Evolutionary conservation across 202 grass and related monocot genomes (phyloP).

Genomic region (Digitaria exilis): DNA sequence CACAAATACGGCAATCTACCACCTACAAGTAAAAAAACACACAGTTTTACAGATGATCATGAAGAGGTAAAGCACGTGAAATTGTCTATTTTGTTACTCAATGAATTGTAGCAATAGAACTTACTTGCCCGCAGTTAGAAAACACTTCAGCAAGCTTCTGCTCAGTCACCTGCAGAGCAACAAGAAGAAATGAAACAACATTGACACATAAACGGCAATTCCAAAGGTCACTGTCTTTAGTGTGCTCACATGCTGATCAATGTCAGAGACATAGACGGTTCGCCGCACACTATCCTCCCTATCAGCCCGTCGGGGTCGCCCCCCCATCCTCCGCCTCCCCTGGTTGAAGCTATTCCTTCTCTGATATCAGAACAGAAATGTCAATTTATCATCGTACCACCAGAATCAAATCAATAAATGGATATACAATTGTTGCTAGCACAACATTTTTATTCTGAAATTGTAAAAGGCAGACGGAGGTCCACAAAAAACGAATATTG

Average conservation of each 20-base stretch:
- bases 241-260: slow-evolving; percentile 82
- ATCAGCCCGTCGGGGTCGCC: slow-evolving; percentile 55
- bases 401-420: slow-evolving; percentile 26
- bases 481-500: slow-evolving; percentile 24
- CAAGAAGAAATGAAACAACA: slow-evolving; percentile 34
- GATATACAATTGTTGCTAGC: background rate
- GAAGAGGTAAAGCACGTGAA: slow-evolving; percentile 1
- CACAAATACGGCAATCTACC: slow-evolving; percentile 93
- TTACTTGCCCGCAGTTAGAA: slow-evolving; percentile 81
- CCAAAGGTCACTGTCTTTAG: background rate
- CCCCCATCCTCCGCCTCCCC: slow-evolving; percentile 53
- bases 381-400: slow-evolving; percentile 9
- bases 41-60: slow-evolving; percentile 23
- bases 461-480: slow-evolving; percentile 1
- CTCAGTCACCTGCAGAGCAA: slow-evolving; percentile 79
- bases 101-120: slow-evolving; percentile 37
- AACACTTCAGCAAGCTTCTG: slow-evolving; percentile 95
- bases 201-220: slow-evolving; percentile 20
- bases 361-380: slow-evolving; percentile 43
- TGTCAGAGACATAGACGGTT: slow-evolving; percentile 94
- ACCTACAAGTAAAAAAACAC: slow-evolving; percentile 52
- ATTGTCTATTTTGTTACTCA: slow-evolving; percentile 8
- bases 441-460: slow-evolving; percentile 2
- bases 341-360: slow-evolving; percentile 66
- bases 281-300: slow-evolving; percentile 89